Evolutionary conservation across 441 rosid genomes (phyloP), one percentile per base, ranked within the genome.

Genomic region (Adansonia gregorii): DNA sequence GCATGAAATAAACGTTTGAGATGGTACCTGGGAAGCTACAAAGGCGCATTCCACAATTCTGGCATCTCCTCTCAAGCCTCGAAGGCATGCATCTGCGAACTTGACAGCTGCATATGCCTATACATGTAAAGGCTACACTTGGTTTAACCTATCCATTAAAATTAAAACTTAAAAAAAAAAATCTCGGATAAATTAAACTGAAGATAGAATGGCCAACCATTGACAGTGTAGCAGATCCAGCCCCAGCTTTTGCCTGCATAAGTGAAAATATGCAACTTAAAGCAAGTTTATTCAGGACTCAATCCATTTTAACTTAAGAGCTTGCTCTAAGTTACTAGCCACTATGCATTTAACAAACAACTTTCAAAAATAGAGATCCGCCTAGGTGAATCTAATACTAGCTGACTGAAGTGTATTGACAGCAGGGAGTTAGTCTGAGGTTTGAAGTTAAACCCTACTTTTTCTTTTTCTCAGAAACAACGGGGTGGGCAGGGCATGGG

Each of bases 101-200:
- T 92, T 90, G 55, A 88, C 96, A 48, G 97, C 96, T 31, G 97
- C 97, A 84, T 91, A 94, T 78, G 97, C 97, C 92, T 88, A 73
- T 88, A 73, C 35, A 81, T 67, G 11, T 43, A 6, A 49, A 41
- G 19, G 2, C 46, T 24, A 55, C 12, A 6, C 27, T 65, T n/a
- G 43, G 14, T 15, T 70, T 73, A 43, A 39, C 4, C 12, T 45
- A 54, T 61, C 11, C 46, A 58, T 1, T 35, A 8, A 17, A 17
- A 6, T 56, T 3, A 5, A 17, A 19, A 2, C 35, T 31, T 31
- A 6, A 48, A 15, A 17, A 11, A n/a, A n/a, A 11, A n/a, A 65
- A 55, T 35, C 17, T 43, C 52, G 76, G 67, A 45, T 41, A 49
- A 55, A 49, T 41, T 59, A 17, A 80, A 48, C 27, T 66, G 76